These are phyloP conservation scores for Botrytis fragariae DNA, from an alignment of 2,329 filamentous ascomycete species.

Conservation along the genomic window DNA sequence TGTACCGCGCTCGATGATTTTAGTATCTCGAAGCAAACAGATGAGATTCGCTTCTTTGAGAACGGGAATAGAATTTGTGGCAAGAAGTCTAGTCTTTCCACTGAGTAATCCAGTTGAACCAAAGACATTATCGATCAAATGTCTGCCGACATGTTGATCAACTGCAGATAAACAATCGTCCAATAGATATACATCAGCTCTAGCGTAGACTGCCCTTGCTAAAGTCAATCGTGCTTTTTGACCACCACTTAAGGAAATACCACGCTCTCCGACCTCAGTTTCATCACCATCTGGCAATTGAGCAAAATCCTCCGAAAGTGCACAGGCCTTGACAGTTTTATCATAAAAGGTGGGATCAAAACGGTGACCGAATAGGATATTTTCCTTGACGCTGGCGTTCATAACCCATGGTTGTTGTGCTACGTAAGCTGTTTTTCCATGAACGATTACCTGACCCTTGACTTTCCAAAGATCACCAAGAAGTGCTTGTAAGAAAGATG, in stretches of 20 bases:
- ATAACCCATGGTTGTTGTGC: conserved; percentile 94
- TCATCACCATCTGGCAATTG: conserved; percentile 94
- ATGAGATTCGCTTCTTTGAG: conserved; percentile 88
- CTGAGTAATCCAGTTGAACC: conserved; percentile 78
- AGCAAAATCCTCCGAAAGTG: conserved; percentile 83
- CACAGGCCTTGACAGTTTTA: conserved; percentile 86
- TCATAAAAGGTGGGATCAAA: conserved; percentile 95
- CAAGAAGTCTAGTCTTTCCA: conserved; percentile 86
- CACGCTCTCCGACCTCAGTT: conserved; percentile 93
- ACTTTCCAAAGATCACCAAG: conserved; percentile 91
- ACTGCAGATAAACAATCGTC: conserved; percentile 95
- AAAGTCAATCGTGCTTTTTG: conserved; percentile 93
- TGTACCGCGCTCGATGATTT: conserved; percentile 82
- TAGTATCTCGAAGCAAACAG: conserved; percentile 76
- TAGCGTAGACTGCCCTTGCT: conserved; percentile 90
- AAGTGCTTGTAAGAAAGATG: conserved; percentile 83
- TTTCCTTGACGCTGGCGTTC: conserved; percentile 96
- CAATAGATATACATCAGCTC: conserved; percentile 92
- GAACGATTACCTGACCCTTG: conserved; percentile 76
- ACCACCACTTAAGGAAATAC: conserved; percentile 92
- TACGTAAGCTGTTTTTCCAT: conserved; percentile 84
- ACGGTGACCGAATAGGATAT: conserved; percentile 93
- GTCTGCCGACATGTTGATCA: conserved; percentile 94
- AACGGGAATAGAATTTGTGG: conserved; percentile 93
- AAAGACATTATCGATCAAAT: conserved; percentile 92